phyloP scores from a whole-genome alignment of 768 basidiomycete genomes.

The Lactarius psammicola region DNA sequence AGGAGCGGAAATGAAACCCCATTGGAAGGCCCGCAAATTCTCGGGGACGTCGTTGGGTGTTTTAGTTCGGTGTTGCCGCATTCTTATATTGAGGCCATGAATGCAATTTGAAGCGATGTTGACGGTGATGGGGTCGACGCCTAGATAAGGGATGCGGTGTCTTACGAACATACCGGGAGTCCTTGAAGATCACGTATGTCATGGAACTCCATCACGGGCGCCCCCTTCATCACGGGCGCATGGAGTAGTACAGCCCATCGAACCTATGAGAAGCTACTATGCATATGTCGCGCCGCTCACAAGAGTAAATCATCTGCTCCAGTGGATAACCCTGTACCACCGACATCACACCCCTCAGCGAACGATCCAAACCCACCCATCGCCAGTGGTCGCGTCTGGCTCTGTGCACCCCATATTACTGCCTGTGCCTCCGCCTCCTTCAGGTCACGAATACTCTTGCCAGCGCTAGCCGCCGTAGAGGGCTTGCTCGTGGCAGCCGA shows the following conservation, averaged over 20 bases:
- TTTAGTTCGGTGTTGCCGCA: not conserved
- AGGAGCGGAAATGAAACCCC: not conserved
- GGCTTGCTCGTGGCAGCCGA: conserved; percentile 37
- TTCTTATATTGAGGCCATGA: not conserved
- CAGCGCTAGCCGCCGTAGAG: conserved; percentile 35
- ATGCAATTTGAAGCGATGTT: not conserved
- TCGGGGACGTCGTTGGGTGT: not conserved
- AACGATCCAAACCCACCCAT: conserved; percentile 34
- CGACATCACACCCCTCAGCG: conserved; percentile 29
- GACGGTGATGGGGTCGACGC: not conserved
- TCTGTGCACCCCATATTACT: conserved; percentile 67
- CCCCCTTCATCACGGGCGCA: not conserved
- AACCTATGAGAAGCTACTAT: not conserved
- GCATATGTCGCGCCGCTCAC: conserved; percentile 27
- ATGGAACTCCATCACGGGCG: not conserved
- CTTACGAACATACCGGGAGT: not conserved
- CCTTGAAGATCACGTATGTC: too few relatives aligned
- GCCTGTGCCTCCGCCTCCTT: conserved; percentile 84
- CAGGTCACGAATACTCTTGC: conserved; percentile 84
- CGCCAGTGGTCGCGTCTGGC: conserved; percentile 30
- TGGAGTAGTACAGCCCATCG: not conserved
- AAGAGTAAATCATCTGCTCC: conserved; percentile 44
- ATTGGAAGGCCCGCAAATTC: not conserved
- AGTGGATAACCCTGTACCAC: conserved; percentile 27
- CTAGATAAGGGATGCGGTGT: not conserved